Conservation (phyloP, 1,284 basidiomycete genomes). For the Ganoderma meredithae region DNA sequence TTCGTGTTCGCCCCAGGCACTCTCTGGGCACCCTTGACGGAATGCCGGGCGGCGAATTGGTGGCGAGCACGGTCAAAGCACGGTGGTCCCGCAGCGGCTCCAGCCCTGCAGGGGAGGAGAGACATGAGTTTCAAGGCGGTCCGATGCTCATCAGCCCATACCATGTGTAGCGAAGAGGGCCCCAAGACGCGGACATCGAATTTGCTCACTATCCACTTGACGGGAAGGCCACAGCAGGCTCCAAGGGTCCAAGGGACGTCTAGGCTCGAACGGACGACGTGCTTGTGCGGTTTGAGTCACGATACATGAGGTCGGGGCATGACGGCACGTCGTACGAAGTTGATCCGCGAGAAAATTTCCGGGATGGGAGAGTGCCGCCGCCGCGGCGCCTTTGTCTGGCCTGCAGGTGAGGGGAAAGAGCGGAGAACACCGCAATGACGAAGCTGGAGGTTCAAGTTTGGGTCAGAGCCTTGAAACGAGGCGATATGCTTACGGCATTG, state of each 20-base stretch:
- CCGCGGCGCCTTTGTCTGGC: neutral
- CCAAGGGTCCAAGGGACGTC: neutral
- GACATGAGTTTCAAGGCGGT: neutral
- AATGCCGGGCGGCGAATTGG: constrained; percentile 1
- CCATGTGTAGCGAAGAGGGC: neutral
- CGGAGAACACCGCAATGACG: neutral
- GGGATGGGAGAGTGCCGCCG: neutral
- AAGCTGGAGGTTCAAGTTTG: neutral
- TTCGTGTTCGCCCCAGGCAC: constrained; percentile 4
- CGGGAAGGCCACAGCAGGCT: neutral
- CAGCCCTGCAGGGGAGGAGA: constrained; percentile 9
- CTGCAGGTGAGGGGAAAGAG: neutral
- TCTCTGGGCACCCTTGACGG: constrained; percentile 5
- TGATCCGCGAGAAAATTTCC: constrained; percentile 4
- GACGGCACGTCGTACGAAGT: neutral
- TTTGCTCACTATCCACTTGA: neutral
- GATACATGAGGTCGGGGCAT: constrained; percentile 1
- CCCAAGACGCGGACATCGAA: neutral
- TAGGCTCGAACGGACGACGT: neutral
- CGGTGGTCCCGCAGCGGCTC: neutral
- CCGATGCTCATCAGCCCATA: neutral
- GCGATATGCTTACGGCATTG: neutral
- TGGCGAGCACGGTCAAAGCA: neutral
- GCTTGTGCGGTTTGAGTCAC: neutral
- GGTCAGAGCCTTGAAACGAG: constrained; percentile 26